These are phyloP conservation scores for Barnettozyma hawaiiensis DNA, from an alignment of 1,139 yeast genomes.

Conservation along the genomic window DNA sequence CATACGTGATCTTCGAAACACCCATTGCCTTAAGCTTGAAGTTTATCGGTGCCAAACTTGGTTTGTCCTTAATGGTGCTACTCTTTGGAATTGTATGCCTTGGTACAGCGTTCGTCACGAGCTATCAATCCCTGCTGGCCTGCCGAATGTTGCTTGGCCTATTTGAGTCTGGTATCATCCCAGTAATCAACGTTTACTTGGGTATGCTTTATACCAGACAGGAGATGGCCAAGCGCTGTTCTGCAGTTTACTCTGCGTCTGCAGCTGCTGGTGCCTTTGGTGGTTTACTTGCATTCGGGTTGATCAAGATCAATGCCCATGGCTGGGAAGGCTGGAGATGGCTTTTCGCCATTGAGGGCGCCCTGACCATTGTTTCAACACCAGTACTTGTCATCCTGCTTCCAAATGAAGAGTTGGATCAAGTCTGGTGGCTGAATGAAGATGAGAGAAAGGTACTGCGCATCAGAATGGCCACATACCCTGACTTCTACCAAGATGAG, in stretches of 20 bases:
- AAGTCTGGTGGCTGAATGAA: constrained; percentile 39
- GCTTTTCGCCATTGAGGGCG: constrained; percentile 50
- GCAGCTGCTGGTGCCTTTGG: constrained; percentile 44
- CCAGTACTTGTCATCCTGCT: constrained; percentile 28
- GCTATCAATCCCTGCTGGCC: constrained; percentile 40
- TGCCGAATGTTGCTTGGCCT: constrained; percentile 46
- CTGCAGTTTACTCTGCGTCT: constrained; percentile 38
- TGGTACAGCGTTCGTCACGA: constrained; percentile 41
- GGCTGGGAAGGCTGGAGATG: constrained; percentile 34
- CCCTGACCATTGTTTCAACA: constrained; percentile 46
- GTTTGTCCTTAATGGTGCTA: constrained; percentile 32
- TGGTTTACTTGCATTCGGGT: constrained; percentile 41
- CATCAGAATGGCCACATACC: constrained; percentile 37
- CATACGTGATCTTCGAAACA: constrained; percentile 49
- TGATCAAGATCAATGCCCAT: constrained; percentile 34
- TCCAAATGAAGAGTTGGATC: constrained; percentile 16
- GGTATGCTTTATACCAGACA: constrained; percentile 37
- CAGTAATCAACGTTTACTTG: constrained; percentile 37
- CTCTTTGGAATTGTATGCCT: constrained; percentile 47
- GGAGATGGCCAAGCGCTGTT: constrained; percentile 40
- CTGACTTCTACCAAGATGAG: constrained; percentile 33
- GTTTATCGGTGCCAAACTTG: constrained; percentile 28
- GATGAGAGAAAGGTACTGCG: constrained; percentile 44
- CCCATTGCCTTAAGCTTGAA: constrained; percentile 43
- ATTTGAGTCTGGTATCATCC: constrained; percentile 53